Percentiles rank a stretch among this genome's conserved stretches.
phyloP scores from a whole-genome alignment of 768 basidiomycete genomes.

The Coprinellus aureogranulatus region DNA sequence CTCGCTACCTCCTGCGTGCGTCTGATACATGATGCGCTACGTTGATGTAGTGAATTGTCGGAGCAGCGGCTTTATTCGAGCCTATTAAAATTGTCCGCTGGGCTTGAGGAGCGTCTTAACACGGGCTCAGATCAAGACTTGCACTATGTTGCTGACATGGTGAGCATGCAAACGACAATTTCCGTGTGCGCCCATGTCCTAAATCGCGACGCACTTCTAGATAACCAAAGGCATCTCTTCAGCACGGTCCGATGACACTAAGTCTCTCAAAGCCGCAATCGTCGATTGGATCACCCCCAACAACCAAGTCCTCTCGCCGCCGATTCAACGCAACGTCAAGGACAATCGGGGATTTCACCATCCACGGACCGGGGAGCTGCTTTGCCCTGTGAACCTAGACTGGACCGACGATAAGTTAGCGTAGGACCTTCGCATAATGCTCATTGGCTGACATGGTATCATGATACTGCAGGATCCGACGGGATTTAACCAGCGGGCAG shows the following conservation, averaged over 20 bases:
- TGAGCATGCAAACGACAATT: no score
- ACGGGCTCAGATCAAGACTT: no score
- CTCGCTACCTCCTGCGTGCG: no score
- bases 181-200: no score
- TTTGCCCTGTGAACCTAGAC: slow-evolving; percentile 14
- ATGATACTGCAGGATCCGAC: slow-evolving; percentile 5
- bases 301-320: slow-evolving; percentile 12
- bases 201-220: no score
- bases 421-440: not conserved
- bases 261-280: slow-evolving; percentile 17
- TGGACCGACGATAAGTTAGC: slow-evolving; percentile 4
- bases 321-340: slow-evolving; percentile 10
- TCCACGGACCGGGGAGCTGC: slow-evolving; percentile 11
- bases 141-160: no score
- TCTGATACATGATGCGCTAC: no score
- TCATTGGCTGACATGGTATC: no score
- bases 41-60: no score
- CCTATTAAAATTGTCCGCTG: no score
- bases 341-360: slow-evolving; percentile 11
- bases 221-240: slow-evolving; percentile 22
- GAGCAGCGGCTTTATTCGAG: no score
- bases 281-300: slow-evolving; percentile 23
- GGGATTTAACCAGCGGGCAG: slow-evolving; percentile 9
- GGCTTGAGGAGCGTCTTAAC: no score
- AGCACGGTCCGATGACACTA: slow-evolving; percentile 18